Percentiles rank a stretch among this genome's conserved stretches.
These are phyloP conservation scores for Eremothecium gossypii DNA, from an alignment of 1,139 yeast genomes.

Conservation along the genomic window DNA sequence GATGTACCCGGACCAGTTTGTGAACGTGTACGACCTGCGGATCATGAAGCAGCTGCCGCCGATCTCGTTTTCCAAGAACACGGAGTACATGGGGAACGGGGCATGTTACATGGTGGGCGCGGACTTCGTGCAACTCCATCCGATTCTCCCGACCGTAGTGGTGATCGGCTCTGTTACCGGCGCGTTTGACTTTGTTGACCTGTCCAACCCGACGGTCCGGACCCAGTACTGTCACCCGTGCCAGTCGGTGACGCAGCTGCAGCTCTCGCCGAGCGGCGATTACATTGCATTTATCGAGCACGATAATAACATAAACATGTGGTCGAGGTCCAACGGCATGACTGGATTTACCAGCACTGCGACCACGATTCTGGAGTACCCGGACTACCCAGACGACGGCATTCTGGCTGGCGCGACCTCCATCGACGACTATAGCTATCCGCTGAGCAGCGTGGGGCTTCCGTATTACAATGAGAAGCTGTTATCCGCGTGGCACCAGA, in stretches of 20 bases:
- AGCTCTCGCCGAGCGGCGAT: slow-evolving; percentile 75
- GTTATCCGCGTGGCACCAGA: slow-evolving; percentile 70
- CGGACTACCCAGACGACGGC: slow-evolving; percentile 31
- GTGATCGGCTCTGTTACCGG: slow-evolving; percentile 70
- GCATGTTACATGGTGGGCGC: slow-evolving; percentile 63
- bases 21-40: slow-evolving; percentile 72
- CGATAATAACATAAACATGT: slow-evolving; percentile 57
- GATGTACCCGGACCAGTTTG: slow-evolving; percentile 65
- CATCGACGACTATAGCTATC: slow-evolving; percentile 39
- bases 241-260: slow-evolving; percentile 47
- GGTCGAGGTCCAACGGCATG: slow-evolving; percentile 37
- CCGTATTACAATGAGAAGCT: slow-evolving; percentile 77
- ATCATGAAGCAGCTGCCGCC: slow-evolving; percentile 70
- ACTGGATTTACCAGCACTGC: slow-evolving; percentile 31
- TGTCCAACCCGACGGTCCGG: slow-evolving; percentile 61
- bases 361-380: slow-evolving; percentile 31
- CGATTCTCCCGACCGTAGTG: slow-evolving; percentile 72
- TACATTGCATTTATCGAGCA: slow-evolving; percentile 62
- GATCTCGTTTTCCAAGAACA: slow-evolving; percentile 46
- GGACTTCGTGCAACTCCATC: slow-evolving; percentile 73
- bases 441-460: slow-evolving; percentile 70
- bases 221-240: slow-evolving; percentile 52
- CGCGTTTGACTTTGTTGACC: slow-evolving; percentile 76
- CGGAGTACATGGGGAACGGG: slow-evolving; percentile 17
- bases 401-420: slow-evolving; percentile 31